These are phyloP conservation scores for Fusarium globosum DNA, from an alignment of 2,329 filamentous ascomycete genomes.

Conservation along the genomic window DNA sequence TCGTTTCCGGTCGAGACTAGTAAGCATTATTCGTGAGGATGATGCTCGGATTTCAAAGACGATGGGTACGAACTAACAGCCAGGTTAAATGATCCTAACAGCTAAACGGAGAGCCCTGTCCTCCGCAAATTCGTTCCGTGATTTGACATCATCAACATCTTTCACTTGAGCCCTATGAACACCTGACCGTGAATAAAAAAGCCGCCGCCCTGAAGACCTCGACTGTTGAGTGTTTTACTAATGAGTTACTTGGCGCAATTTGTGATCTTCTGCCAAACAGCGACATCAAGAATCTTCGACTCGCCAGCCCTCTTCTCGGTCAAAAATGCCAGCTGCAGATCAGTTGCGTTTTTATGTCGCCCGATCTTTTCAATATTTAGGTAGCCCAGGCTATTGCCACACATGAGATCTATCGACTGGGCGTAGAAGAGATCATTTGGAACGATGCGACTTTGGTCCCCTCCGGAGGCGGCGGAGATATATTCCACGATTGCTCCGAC, in stretches of 20 bases:
- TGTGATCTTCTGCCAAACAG: background rate
- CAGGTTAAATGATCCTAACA: background rate
- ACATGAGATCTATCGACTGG: accelerated
- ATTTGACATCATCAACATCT: background rate
- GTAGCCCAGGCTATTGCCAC: accelerated
- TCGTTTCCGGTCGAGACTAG: accelerated
- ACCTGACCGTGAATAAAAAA: background rate
- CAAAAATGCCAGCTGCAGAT: background rate
- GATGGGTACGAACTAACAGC: background rate
- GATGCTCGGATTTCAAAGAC: background rate
- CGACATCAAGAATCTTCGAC: background rate
- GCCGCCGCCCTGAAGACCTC: accelerated
- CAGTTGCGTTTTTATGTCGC: background rate
- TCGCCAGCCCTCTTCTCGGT: background rate
- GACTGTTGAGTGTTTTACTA: background rate
- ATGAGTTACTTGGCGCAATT: background rate
- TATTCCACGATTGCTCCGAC: accelerated
- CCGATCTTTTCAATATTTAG: background rate
- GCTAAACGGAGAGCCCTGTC: background rate
- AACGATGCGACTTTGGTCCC: background rate
- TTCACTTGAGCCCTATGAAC: background rate
- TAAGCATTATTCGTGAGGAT: background rate
- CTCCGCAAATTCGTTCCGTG: background rate
- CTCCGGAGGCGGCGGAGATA: accelerated
- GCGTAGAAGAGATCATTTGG: background rate